phyloP scores from a whole-genome alignment of 2,329 filamentous ascomycete genomes.

The Scedosporium apiospermum region DNA sequence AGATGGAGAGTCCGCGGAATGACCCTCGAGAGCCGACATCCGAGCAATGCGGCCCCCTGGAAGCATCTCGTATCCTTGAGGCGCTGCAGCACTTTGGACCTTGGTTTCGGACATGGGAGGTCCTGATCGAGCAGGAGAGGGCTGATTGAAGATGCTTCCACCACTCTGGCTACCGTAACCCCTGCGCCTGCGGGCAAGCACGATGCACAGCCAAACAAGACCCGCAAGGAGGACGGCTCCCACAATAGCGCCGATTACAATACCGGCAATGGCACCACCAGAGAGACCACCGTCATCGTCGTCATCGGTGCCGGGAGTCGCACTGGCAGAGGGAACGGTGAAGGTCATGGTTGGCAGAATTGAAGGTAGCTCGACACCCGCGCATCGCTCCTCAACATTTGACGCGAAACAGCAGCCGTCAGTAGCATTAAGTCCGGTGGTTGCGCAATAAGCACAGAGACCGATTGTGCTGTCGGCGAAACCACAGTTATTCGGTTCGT shows the following conservation, averaged over 20 bases:
- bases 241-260: constrained; percentile 71
- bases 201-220: constrained; percentile 59
- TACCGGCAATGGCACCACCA: constrained; percentile 83
- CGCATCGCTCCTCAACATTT: constrained; percentile 63
- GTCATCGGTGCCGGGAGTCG: constrained; percentile 13
- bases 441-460: constrained; percentile 77
- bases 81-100: constrained; percentile 17
- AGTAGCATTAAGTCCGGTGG: constrained; percentile 80
- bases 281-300: constrained; percentile 41
- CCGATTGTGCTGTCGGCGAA: constrained; percentile 63
- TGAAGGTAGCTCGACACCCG: constrained; percentile 66
- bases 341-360: constrained; percentile 62
- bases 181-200: constrained; percentile 38
- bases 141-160: constrained; percentile 75
- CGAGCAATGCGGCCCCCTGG: constrained; percentile 85
- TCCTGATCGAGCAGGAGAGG: constrained; percentile 57
- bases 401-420: constrained; percentile 90
- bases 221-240: constrained; percentile 61
- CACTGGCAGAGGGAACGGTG: constrained; percentile 33
- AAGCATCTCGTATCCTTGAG: constrained; percentile 60
- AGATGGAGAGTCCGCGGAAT: constrained; percentile 52
- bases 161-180: constrained; percentile 50
- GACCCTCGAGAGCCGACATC: constrained; percentile 86
- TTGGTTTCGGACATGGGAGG: constrained; percentile 29
- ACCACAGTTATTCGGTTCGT: constrained; percentile 83